These are phyloP conservation scores for Butyriboletus loyo DNA, from an alignment of 768 basidiomycete species.

Conservation along the genomic window DNA sequence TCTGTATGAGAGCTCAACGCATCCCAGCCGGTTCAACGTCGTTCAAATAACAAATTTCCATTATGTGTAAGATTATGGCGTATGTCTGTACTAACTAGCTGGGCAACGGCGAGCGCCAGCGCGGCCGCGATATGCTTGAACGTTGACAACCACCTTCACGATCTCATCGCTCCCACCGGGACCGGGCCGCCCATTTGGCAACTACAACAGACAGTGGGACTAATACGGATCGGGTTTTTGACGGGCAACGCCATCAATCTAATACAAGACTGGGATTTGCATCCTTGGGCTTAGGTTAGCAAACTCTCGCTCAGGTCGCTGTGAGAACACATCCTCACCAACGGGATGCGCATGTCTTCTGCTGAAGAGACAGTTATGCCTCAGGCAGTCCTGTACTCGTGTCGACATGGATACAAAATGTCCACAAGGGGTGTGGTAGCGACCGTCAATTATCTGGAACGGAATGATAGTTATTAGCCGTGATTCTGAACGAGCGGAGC, in stretches of 20 bases:
- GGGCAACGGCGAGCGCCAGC: slow-evolving; percentile 20
- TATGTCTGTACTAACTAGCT: slow-evolving; percentile 14
- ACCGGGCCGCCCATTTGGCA: slow-evolving; percentile 25
- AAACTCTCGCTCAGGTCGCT: not conserved
- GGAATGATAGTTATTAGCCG: not conserved
- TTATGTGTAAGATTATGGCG: slow-evolving; percentile 24
- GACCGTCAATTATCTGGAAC: slow-evolving; percentile 69
- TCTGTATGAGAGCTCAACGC: not conserved
- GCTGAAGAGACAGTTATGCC: slow-evolving; percentile 68
- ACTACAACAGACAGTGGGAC: slow-evolving; percentile 43
- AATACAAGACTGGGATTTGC: slow-evolving; percentile 52
- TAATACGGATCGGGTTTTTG: slow-evolving; percentile 69
- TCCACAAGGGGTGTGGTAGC: slow-evolving; percentile 64
- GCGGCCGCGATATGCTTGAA: slow-evolving; percentile 12
- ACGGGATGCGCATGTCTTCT: slow-evolving; percentile 54
- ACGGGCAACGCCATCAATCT: slow-evolving; percentile 67
- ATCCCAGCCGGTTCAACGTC: not conserved
- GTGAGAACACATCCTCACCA: slow-evolving; percentile 35
- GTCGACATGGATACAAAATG: slow-evolving; percentile 76
- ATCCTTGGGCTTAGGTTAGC: slow-evolving; percentile 38
- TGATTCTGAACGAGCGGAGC: not conserved
- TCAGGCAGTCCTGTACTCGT: slow-evolving; percentile 61
- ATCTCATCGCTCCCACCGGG: slow-evolving; percentile 16
- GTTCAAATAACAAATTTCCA: slow-evolving; percentile 7
- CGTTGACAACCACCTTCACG: slow-evolving; percentile 7